phyloP scores from a whole-genome alignment of 768 basidiomycete genomes.

The Arthromyces matolae region DNA sequence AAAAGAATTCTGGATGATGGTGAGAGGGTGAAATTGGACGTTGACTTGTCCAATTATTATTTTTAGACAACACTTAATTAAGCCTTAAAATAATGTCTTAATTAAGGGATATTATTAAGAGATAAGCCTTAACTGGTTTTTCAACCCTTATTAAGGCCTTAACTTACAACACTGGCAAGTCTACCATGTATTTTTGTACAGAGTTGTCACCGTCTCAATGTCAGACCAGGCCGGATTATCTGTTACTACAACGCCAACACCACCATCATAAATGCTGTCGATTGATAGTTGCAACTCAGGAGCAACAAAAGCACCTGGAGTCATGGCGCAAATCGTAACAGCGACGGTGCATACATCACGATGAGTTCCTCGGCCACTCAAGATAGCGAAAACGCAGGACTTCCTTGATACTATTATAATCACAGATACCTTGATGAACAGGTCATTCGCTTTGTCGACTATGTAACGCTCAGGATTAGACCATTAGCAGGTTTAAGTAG shows the following conservation, averaged over 20 bases:
- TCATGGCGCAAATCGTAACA: conserved; percentile 70
- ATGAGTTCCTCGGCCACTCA: not conserved
- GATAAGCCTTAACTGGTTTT: too few relatives aligned
- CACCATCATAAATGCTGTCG: conserved; percentile 61
- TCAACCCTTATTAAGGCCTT: too few relatives aligned
- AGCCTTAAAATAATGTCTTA: too few relatives aligned
- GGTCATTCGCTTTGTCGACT: conserved; percentile 82
- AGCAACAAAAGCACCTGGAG: conserved; percentile 37
- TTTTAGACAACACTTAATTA: too few relatives aligned
- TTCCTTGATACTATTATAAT: conserved; percentile 71
- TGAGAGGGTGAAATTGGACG: too few relatives aligned
- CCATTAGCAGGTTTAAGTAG: not conserved
- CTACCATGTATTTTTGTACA: too few relatives aligned
- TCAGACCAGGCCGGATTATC: conserved; percentile 61
- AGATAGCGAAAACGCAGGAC: conserved; percentile 19
- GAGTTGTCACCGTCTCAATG: too few relatives aligned
- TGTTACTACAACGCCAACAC: conserved; percentile 50
- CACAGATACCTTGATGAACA: conserved; percentile 75
- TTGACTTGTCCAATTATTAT: too few relatives aligned
- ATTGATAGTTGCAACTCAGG: conserved; percentile 53
- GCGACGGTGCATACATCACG: conserved; percentile 42
- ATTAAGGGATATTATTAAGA: too few relatives aligned
- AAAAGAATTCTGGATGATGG: too few relatives aligned
- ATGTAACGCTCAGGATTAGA: conserved; percentile 3
- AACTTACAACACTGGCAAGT: too few relatives aligned